These are phyloP conservation scores for Trifolium repens DNA, from an alignment of 306 rosid species.

Conservation along the genomic window DNA sequence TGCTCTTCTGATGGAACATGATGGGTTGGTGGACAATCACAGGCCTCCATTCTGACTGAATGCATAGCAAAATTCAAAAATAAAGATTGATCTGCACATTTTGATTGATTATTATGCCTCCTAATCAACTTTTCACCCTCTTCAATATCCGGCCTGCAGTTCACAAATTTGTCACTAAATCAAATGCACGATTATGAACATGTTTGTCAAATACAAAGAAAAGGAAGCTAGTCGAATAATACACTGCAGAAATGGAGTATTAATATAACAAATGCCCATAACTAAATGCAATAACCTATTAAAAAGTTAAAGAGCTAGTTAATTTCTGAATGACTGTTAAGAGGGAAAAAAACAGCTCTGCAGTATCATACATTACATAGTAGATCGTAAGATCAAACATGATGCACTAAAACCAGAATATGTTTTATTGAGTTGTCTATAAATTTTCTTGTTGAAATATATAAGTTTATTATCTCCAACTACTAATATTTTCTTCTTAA, in stretches of 20 bases:
- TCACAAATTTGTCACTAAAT: constrained; percentile 41
- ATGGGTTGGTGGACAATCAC: constrained; percentile 95
- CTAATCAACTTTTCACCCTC: constrained; percentile 94
- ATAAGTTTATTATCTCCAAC: constrained; percentile 2
- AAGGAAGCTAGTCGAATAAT: constrained; percentile 4
- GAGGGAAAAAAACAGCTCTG: constrained; percentile 21
- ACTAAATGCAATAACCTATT: constrained; percentile 12
- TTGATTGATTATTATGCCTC: constrained; percentile 77
- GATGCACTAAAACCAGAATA: constrained; percentile 32
- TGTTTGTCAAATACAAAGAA: neutral
- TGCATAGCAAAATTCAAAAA: constrained; percentile 98
- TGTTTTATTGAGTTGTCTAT: constrained; percentile 2
- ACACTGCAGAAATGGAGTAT: constrained; percentile 34
- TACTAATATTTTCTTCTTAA: constrained; percentile 4
- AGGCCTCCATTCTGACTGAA: constrained; percentile 97
- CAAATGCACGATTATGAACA: constrained; percentile 9
- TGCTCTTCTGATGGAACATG: constrained; percentile 61
- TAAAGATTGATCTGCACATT: constrained; percentile 87
- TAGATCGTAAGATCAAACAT: constrained; percentile 18
- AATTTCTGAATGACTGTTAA: constrained; percentile 15
- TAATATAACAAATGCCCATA: constrained; percentile 28
- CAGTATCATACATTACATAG: neutral
- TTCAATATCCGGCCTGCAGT: constrained; percentile 83
- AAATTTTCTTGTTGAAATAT: constrained; percentile 29
- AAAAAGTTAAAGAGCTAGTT: constrained; percentile 8